Evolutionary conservation across 345 rosid genomes (phyloP).

Genomic region (Hibiscus syriacus): DNA sequence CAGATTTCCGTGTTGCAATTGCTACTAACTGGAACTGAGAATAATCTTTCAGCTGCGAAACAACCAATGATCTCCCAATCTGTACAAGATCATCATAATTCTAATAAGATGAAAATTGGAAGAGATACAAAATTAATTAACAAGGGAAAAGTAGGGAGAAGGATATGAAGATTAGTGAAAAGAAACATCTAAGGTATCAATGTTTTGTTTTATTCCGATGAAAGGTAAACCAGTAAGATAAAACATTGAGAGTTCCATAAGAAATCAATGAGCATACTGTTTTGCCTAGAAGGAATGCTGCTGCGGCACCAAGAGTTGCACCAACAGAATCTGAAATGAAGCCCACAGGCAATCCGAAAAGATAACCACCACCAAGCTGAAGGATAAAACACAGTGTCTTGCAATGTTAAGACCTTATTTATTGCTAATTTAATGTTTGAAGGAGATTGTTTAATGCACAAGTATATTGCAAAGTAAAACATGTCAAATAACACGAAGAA

Average conservation of each 20-base stretch:
- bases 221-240: not conserved
- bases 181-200: not conserved
- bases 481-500: not conserved
- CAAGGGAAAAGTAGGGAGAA: not conserved
- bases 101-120: not conserved
- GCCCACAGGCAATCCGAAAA: slow-evolving; percentile 88
- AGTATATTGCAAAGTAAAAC: not conserved
- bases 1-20: slow-evolving; percentile 75
- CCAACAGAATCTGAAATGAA: slow-evolving; percentile 94
- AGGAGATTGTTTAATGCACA: not conserved
- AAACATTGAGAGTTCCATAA: not conserved
- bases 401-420: not conserved
- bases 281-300: slow-evolving; percentile 91
- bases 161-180: not conserved
- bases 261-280: slow-evolving; percentile 36
- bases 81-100: slow-evolving; percentile 24
- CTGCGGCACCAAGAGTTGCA: slow-evolving; percentile 87
- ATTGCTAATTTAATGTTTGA: not conserved
- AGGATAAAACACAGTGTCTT: slow-evolving; percentile 15
- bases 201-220: not conserved
- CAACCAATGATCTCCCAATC: slow-evolving; percentile 81
- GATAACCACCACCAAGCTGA: slow-evolving; percentile 98
- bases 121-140: not conserved
- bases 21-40: slow-evolving; percentile 89
- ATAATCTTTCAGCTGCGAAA: slow-evolving; percentile 84